Base-by-base conservation (phyloP, 2,329 filamentous ascomycete genomes). In the Bipolaris oryzae region DNA sequence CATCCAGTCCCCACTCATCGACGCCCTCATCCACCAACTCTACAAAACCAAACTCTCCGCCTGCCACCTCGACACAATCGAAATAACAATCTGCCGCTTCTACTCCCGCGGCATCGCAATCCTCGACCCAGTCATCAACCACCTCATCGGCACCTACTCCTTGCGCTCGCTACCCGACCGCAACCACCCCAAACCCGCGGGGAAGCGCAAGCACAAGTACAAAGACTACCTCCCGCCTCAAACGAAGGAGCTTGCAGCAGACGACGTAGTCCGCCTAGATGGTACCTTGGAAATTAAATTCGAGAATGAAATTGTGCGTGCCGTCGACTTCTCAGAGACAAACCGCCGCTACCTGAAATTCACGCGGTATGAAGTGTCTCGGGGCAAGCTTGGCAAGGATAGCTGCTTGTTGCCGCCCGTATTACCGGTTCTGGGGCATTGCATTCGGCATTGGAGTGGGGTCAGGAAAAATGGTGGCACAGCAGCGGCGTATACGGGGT, bases 51-150 rank as follows among this genome's bases (percentile, higher is more conserved):
- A 39, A 0, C 51, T 64, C 7, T 38, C 20, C 1, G 33, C 42
- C 1, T 64, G 60, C 33, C 53, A 68, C n/a, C 57, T 69, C 7
- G 55, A 58, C 7, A 43, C 55, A 1, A 11, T 67, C 6, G 67
- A 69, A 45, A 57, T 61, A 9, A 67, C 63, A 2, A 25, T 69
- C 11, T 58, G 57, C 0, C 60, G 67, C 13, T 57, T 68, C 16
- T 35, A 68, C 37, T 52, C 62, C 1, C 35, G 42, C 3, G 51
- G 52, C 9, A 33, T 67, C n/a, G 39, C 60, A 16, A 37, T 67
- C 15, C 57, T 68, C 13, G 67, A 69, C 37, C 63, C 65, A 9
- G 63, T 69, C 7, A 25, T 69, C 7, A 60, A 55, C 35, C 55
- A 60, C 45, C 42, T 69, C 21, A 46, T 62, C 23, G 67, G 60